Percentiles rank a stretch among this genome's conserved stretches.
Conservation (phyloP, 2,329 filamentous ascomycete species). For the Leptographium procerum region DNA sequence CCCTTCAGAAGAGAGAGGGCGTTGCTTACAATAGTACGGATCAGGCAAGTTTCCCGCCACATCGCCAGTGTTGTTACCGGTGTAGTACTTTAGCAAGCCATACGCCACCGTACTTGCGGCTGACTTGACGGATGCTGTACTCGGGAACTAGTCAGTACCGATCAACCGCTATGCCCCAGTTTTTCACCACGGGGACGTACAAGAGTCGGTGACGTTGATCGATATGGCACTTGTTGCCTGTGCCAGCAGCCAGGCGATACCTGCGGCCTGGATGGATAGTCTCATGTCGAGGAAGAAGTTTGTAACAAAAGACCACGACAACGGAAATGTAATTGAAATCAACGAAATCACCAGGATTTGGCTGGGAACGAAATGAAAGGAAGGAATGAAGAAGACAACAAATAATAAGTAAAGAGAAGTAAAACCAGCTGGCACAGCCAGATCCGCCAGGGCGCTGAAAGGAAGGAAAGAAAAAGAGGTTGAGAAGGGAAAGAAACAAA, state of each 20-base stretch:
- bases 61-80: slow-evolving; percentile 48
- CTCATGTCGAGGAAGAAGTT: neutral
- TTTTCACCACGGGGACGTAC: neutral
- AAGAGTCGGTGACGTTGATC: slow-evolving; percentile 1
- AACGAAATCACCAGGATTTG: neutral
- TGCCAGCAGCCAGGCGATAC: slow-evolving; percentile 8
- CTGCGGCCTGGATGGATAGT: slow-evolving; percentile 2
- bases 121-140: slow-evolving; percentile 37
- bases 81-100: slow-evolving; percentile 33
- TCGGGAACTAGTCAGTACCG: neutral
- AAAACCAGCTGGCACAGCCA: neutral
- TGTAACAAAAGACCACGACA: neutral
- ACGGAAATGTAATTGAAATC: neutral
- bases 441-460: neutral
- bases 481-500: too few relatives aligned
- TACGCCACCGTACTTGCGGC: slow-evolving; percentile 32
- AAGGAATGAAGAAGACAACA: slow-evolving; percentile 7
- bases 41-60: slow-evolving; percentile 45
- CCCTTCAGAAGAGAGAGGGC: slow-evolving; percentile 40
- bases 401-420: neutral
- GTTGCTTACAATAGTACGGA: slow-evolving; percentile 50
- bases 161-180: neutral
- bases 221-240: slow-evolving; percentile 9
- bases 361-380: neutral
- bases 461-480: neutral